These are phyloP conservation scores for Setaria viridis DNA, from an alignment of 202 grass and related monocot species.

Conservation along the genomic window DNA sequence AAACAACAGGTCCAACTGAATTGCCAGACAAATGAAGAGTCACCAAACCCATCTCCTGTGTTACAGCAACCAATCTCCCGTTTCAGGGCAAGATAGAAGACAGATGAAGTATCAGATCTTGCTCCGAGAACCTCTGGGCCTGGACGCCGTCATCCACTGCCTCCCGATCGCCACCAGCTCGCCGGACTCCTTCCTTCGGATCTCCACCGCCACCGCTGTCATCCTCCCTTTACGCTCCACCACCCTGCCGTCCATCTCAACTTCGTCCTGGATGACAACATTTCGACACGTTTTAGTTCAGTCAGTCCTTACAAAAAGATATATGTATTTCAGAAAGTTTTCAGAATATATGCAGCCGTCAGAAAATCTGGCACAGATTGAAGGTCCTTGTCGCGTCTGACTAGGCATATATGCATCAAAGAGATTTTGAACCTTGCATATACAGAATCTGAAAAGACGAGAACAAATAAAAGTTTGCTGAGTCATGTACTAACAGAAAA, in stretches of 20 bases:
- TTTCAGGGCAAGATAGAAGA: neutral
- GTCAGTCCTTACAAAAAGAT: neutral
- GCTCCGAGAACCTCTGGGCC: conserved; percentile 57
- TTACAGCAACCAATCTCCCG: neutral
- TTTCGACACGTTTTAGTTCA: neutral
- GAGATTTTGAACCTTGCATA: neutral
- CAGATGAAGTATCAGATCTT: conserved; percentile 51
- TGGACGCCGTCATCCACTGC: conserved; percentile 74
- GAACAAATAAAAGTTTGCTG: neutral
- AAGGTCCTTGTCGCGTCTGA: neutral
- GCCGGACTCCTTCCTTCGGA: conserved; percentile 62
- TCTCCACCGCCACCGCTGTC: conserved; percentile 68
- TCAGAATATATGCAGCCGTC: neutral
- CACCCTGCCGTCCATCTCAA: conserved; percentile 77
- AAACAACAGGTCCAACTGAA: neutral
- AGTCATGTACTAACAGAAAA: neutral
- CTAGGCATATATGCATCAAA: neutral
- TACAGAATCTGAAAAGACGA: neutral
- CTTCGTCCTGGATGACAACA: conserved; percentile 62
- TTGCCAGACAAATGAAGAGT: neutral
- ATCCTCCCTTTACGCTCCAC: conserved; percentile 67
- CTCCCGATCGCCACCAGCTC: conserved; percentile 74
- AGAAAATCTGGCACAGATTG: neutral
- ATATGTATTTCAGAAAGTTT: neutral
- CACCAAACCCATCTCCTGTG: neutral